Conservation (phyloP, 2,329 filamentous ascomycete genomes). For the Purpureocillium lavendulum region DNA sequence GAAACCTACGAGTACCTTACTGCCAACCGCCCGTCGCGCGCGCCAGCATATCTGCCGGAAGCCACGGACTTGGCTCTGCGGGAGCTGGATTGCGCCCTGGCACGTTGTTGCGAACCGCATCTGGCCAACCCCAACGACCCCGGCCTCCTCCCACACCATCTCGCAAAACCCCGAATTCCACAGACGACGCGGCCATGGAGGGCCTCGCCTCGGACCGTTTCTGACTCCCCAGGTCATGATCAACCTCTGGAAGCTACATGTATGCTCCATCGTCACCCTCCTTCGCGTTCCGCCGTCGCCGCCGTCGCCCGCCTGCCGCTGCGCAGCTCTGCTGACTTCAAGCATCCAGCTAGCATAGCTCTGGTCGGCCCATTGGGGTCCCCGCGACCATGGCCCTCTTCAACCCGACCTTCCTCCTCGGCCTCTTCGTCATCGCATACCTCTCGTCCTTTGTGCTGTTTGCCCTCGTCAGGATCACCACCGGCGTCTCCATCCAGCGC, state of each 20-base stretch:
- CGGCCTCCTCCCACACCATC: too few relatives aligned
- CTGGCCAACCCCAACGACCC: too few relatives aligned
- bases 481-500: slow-evolving; percentile 90
- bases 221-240: not conserved
- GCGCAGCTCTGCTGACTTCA: too few relatives aligned
- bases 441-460: slow-evolving; percentile 89
- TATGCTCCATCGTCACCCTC: not conserved
- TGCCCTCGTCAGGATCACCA: slow-evolving; percentile 83
- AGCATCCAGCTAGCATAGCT: too few relatives aligned
- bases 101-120: too few relatives aligned
- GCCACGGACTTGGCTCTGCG: too few relatives aligned
- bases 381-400: slow-evolving; percentile 50
- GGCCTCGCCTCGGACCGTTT: not conserved
- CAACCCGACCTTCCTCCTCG: slow-evolving; percentile 76
- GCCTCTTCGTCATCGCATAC: slow-evolving; percentile 78
- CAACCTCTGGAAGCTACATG: not conserved
- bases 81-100: too few relatives aligned
- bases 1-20: too few relatives aligned
- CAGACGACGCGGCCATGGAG: not conserved
- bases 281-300: not conserved
- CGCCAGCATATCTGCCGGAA: not conserved
- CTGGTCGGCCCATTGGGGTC: not conserved
- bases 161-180: not conserved
- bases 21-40: too few relatives aligned
- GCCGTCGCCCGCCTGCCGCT: too few relatives aligned